phyloP scores from a whole-genome alignment of 2,329 filamentous ascomycete genomes.

The Zasmidium angulare region DNA sequence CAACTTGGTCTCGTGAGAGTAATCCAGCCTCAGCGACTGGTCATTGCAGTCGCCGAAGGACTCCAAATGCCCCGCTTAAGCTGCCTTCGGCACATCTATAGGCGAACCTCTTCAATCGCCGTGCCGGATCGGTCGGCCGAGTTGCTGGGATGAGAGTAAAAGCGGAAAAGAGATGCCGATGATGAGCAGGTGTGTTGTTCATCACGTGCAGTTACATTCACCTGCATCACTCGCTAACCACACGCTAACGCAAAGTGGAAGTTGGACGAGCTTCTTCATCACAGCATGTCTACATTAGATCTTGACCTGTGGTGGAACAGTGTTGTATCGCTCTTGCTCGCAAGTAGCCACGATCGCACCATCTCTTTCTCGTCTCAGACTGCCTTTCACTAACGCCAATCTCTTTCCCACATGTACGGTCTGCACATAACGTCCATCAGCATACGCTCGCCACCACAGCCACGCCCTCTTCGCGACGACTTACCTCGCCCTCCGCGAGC shows the following conservation, averaged over 20 bases:
- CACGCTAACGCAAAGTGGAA: background rate
- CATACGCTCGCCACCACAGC: background rate
- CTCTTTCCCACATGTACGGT: background rate
- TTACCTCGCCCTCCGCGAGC: background rate
- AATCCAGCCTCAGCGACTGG: constrained; percentile 1
- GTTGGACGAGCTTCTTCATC: no score
- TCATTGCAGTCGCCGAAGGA: constrained; percentile 2
- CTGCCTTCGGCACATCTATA: background rate
- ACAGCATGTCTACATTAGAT: background rate
- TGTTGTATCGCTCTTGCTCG: background rate
- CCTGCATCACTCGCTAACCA: background rate
- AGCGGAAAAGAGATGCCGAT: background rate
- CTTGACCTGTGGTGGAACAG: background rate
- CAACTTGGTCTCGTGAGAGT: constrained; percentile 3
- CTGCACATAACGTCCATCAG: background rate
- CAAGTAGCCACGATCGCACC: background rate
- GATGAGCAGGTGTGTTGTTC: background rate
- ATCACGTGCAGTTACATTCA: background rate
- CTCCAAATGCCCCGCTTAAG: background rate
- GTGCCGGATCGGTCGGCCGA: background rate
- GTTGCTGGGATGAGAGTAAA: background rate
- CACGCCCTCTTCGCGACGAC: background rate
- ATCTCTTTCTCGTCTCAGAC: background rate
- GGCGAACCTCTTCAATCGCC: background rate
- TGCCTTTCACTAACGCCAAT: background rate